phyloP scores from a whole-genome alignment of 2,329 filamentous ascomycete species.

The Podosphaera fusca region DNA sequence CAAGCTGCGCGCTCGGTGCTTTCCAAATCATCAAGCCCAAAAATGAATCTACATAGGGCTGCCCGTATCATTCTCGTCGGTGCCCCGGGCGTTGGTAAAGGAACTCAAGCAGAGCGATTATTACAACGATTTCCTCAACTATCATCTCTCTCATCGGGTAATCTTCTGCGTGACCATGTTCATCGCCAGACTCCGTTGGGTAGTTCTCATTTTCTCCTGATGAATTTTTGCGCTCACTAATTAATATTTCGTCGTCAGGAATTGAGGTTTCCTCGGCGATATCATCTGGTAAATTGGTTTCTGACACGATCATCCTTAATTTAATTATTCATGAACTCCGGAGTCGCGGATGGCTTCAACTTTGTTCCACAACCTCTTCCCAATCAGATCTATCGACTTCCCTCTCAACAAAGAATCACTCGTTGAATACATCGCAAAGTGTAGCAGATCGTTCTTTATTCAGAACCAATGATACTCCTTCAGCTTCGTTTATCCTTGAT shows the following conservation, averaged over 20 bases:
- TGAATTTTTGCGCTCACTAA: neutral
- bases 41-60: conserved; percentile 49
- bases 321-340: conserved; percentile 80
- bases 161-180: conserved; percentile 81
- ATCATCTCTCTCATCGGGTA: conserved; percentile 78
- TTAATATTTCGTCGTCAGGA: conserved; percentile 26
- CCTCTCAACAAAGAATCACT: conserved; percentile 16
- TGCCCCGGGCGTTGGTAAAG: conserved; percentile 79
- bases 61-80: conserved; percentile 88
- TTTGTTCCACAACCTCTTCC: conserved; percentile 20
- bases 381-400: conserved; percentile 11
- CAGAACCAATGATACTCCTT: conserved; percentile 40
- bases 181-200: conserved; percentile 67
- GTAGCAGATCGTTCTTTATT: conserved; percentile 17
- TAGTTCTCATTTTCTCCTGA: conserved; percentile 18
- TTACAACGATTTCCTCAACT: conserved; percentile 73
- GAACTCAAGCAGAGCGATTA: conserved; percentile 79
- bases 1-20: too few relatives aligned
- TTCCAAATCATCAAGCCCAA: neutral
- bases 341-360: conserved; percentile 58
- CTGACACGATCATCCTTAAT: conserved; percentile 74
- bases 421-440: conserved; percentile 12
- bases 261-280: conserved; percentile 80
- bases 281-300: conserved; percentile 70
- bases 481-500: conserved; percentile 82